Evolutionary conservation across 768 basidiomycete species (phyloP), one percentile per base, ranked within the genome.

Genomic region (Suillus fuscotomentosus): DNA sequence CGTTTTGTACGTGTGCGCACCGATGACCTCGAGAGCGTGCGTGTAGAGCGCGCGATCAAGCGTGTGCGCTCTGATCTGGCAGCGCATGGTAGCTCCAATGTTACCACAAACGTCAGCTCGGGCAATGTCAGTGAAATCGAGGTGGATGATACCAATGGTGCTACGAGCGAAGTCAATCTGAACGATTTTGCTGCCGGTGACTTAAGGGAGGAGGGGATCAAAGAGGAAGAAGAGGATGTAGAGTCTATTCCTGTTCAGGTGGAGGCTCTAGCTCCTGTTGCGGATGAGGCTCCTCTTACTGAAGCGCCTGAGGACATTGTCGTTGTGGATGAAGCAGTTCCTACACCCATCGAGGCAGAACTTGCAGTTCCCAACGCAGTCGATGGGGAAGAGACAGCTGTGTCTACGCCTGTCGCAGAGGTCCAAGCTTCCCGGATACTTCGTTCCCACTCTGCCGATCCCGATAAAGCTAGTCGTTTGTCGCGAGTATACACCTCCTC

Each of bases 31-130:
- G 89, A 95, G 79, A 94, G 92, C 69, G 88, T 89, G 7, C 87
- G 94, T 51, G 88, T 91, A 47, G 93, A 95, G 79, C 83, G 92
- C 67, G 90, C 94, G 5, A 91, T 95, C 77, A 94, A 94, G 79
- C 87, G 92, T 36, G 91, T 93, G 22, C 81, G 92, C 62, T 93
- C 91, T 53, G 94, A 96, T 78, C 80, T 94, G 24, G 92, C 90
- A 11, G 88, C 88, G 13, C 92, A 95, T 71, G 76, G 82, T 61
- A 78, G 84, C 51, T 76, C 80, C 20, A 79, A 68, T 71, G 71
- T 36, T 66, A 62, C 72, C 31, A 64, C 67, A 48, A 68, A 73
- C 60, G 54, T 68, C n/a, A 77, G 75, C 54, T 77, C 72, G 15
- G 56, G 60, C 34, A 68, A 76, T 60, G 62, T 77, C 69, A 77